Percentiles rank a stretch among this genome's conserved stretches.
Conservation (phyloP, 1,139 yeast genomes). For the Protomyces inundatus region DNA sequence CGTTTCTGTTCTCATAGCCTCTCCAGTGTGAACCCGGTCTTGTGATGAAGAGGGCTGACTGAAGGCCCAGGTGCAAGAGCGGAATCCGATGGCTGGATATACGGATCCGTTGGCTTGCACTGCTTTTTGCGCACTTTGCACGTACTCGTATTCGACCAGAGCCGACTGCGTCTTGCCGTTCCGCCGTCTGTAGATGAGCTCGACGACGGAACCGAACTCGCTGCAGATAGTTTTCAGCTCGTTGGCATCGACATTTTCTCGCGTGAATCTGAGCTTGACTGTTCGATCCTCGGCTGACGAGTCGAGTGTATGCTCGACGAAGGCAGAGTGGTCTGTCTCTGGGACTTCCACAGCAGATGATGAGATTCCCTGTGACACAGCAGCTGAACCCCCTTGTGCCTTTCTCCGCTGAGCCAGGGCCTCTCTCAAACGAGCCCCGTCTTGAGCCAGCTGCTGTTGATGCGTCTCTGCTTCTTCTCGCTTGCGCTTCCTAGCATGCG, state of each 20-base stretch:
- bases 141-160: neutral
- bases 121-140: neutral
- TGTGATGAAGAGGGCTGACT: neutral
- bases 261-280: conserved; percentile 26
- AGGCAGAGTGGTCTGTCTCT: too few species aligned
- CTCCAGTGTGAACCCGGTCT: too few species aligned
- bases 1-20: neutral
- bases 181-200: conserved; percentile 7
- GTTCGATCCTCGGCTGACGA: conserved; percentile 23
- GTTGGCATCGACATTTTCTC: neutral
- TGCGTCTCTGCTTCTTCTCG: neutral
- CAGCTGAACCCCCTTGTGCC: neutral
- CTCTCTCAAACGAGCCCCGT: neutral
- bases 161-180: conserved; percentile 3
- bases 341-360: too few species aligned
- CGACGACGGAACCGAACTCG: conserved; percentile 23
- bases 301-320: neutral
- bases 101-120: neutral
- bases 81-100: neutral
- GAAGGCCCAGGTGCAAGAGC: neutral
- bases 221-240: conserved; percentile 11
- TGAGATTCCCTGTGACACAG: too few species aligned
- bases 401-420: neutral
- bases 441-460: conserved; percentile 6
- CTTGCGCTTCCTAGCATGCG: conserved; percentile 13